Conservation (phyloP, 2,329 filamentous ascomycete genomes). For the Neospermospora avenae region DNA sequence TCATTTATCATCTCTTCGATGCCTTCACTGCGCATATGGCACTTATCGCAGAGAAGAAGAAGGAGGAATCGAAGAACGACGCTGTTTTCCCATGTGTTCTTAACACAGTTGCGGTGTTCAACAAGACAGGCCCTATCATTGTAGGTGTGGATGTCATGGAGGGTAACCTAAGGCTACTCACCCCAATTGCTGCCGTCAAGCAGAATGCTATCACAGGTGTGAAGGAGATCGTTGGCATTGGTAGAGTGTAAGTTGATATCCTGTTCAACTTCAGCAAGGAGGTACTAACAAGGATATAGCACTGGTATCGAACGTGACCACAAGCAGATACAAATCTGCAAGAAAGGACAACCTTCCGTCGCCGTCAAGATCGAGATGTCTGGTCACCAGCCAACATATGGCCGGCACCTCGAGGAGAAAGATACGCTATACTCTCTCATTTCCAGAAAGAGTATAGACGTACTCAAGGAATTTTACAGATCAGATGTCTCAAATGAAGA, state of each 20-base stretch:
- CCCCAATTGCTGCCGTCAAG: constrained; percentile 85
- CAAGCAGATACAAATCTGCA: constrained; percentile 88
- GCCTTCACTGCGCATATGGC: constrained; percentile 95
- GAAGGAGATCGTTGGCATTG: constrained; percentile 81
- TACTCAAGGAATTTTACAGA: constrained; percentile 92
- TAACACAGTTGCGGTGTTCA: constrained; percentile 88
- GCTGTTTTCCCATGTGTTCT: constrained; percentile 97
- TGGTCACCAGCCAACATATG: constrained; percentile 86
- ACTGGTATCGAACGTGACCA: constrained; percentile 96
- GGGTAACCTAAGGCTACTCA: constrained; percentile 80
- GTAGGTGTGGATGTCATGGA: constrained; percentile 95
- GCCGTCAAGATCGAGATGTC: constrained; percentile 97
- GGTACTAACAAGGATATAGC: constrained; percentile 46
- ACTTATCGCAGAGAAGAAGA: constrained; percentile 81
- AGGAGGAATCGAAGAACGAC: constrained; percentile 92
- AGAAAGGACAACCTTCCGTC: constrained; percentile 95
- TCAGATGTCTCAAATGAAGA: constrained; percentile 86
- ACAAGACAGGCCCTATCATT: constrained; percentile 95
- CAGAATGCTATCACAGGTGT: constrained; percentile 71
- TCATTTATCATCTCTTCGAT: constrained; percentile 98
- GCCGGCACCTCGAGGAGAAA: constrained; percentile 88
- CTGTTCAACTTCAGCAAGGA: not conserved
- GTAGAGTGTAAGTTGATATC: constrained; percentile 62
- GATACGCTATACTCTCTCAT: constrained; percentile 87
- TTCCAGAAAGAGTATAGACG: constrained; percentile 85